Conservation (phyloP, 495 filamentous ascomycete species). For the Hyaloscypha variabilis region DNA sequence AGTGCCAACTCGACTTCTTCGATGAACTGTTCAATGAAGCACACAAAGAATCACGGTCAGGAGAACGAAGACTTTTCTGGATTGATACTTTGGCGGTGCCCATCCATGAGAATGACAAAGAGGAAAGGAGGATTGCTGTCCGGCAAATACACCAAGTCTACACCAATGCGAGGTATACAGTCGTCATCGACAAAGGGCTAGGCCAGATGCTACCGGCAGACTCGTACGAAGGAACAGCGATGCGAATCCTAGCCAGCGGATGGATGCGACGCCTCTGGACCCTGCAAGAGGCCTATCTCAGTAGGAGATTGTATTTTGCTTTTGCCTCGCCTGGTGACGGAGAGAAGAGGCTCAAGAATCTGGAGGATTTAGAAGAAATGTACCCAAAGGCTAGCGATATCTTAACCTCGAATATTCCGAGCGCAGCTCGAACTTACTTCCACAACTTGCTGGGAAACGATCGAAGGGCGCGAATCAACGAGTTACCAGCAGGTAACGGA, state of each 20-base stretch:
- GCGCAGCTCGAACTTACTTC: background rate
- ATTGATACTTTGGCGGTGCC: constrained; percentile 8
- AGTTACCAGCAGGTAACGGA: background rate
- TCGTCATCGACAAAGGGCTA: constrained; percentile 11
- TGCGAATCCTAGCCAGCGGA: constrained; percentile 15
- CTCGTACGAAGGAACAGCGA: background rate
- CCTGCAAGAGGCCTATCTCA: constrained; percentile 35
- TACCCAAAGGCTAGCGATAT: constrained; percentile 4
- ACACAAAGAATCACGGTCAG: background rate
- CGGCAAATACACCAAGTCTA: constrained; percentile 6
- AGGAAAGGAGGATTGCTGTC: background rate
- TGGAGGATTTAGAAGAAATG: constrained; percentile 2
- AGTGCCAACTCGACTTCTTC: constrained; percentile 13
- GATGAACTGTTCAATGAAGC: background rate
- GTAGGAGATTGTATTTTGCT: constrained; percentile 24
- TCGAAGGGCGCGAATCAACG: background rate
- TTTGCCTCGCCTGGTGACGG: background rate
- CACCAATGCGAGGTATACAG: background rate
- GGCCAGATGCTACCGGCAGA: background rate
- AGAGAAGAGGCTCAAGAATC: background rate
- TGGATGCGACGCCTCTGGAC: constrained; percentile 39
- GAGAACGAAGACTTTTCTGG: background rate
- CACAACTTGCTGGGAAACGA: constrained; percentile 9
- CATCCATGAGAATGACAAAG: background rate
- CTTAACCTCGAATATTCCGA: background rate